Evolutionary conservation across 345 rosid species (phyloP).

Genomic region (Arabidopsis arenosa): DNA sequence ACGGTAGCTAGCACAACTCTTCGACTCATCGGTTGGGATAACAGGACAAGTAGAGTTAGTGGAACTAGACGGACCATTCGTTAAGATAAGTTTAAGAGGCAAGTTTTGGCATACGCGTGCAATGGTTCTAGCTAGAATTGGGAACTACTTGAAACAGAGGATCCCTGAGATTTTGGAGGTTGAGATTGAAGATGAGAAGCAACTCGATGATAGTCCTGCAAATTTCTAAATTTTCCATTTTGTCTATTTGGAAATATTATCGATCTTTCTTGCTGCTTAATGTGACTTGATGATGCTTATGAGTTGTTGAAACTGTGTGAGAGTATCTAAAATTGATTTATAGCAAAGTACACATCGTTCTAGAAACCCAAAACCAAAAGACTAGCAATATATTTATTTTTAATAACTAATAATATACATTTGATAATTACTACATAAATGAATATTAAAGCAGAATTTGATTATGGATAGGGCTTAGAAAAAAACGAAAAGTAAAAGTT

Average conservation of each 20-base stretch:
- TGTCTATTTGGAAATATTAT: conserved; percentile 18
- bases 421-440: too few relatives aligned
- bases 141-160: conserved; percentile 88
- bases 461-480: too few relatives aligned
- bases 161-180: conserved; percentile 98
- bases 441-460: too few relatives aligned
- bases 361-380: background rate
- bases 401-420: background rate
- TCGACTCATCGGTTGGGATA: conserved; percentile 76
- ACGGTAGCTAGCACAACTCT: conserved; percentile 77
- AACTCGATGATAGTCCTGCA: conserved; percentile 90
- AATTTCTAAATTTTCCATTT: conserved; percentile 51
- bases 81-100: conserved; percentile 80
- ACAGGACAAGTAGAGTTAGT: conserved; percentile 86
- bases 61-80: conserved; percentile 92
- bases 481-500: too few relatives aligned
- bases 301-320: background rate
- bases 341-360: background rate
- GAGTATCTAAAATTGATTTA: background rate
- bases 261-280: background rate
- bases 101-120: conserved; percentile 94
- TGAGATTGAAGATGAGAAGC: conserved; percentile 87
- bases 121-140: conserved; percentile 75
- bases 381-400: background rate
- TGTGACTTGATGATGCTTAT: conserved; percentile 11